Percentiles rank a stretch among this genome's conserved stretches.
These are phyloP conservation scores for Ceratocystis diversiconidia DNA, from an alignment of 2,329 filamentous ascomycete genomes.

Conservation along the genomic window DNA sequence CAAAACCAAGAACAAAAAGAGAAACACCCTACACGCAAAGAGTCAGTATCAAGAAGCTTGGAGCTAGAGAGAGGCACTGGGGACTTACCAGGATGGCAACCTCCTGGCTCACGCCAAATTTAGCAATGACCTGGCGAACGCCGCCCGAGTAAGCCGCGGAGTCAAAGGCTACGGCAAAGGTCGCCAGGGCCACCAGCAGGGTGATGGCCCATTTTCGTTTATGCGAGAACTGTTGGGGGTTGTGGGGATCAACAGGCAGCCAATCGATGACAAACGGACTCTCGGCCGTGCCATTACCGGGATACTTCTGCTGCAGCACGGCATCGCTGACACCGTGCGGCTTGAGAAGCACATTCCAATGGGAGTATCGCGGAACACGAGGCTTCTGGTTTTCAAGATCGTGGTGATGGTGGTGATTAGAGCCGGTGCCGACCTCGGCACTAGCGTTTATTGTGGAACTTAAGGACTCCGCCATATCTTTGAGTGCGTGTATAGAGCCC, in stretches of 20 bases:
- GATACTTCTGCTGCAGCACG: constrained; percentile 41
- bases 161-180: constrained; percentile 54
- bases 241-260: constrained; percentile 49
- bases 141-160: constrained; percentile 54
- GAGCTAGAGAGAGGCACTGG: not conserved
- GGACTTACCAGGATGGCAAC: constrained; percentile 35
- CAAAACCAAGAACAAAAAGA: constrained; percentile 49
- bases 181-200: constrained; percentile 44
- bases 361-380: constrained; percentile 26
- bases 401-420: constrained; percentile 24
- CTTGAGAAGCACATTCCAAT: constrained; percentile 42
- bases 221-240: constrained; percentile 46
- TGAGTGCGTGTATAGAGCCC: not conserved
- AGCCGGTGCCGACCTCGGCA: constrained; percentile 24
- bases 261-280: constrained; percentile 57
- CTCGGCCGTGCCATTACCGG: constrained; percentile 48
- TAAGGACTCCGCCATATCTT: constrained; percentile 14
- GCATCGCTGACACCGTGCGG: constrained; percentile 43
- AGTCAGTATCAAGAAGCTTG: not conserved
- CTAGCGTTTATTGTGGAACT: constrained; percentile 19
- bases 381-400: constrained; percentile 31
- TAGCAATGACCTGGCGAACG: constrained; percentile 35
- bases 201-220: constrained; percentile 53
- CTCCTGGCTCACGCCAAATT: constrained; percentile 39
- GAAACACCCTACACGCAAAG: constrained; percentile 35